These are phyloP conservation scores for Cucumis sativus DNA, from an alignment of 306 rosid species.

Conservation along the genomic window DNA sequence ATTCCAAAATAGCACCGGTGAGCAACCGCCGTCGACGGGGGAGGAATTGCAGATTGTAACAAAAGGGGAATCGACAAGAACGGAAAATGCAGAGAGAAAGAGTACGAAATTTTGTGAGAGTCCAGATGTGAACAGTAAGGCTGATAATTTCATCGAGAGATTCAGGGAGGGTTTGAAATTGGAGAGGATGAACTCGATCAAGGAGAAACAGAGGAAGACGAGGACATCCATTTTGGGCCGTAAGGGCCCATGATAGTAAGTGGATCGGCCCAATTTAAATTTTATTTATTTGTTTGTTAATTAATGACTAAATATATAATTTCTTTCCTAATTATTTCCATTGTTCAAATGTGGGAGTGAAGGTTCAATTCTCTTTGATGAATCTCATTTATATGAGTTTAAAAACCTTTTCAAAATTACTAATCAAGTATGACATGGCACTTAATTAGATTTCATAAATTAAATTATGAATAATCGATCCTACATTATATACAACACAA, in stretches of 20 bases:
- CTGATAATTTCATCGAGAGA: conserved; percentile 58
- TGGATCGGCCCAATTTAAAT: neutral
- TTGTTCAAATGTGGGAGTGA: neutral
- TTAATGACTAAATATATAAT: neutral
- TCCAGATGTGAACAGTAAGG: conserved; percentile 74
- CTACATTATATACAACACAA: too few species aligned
- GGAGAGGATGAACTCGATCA: conserved; percentile 73
- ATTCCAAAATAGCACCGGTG: conserved; percentile 19
- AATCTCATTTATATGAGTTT: too few species aligned
- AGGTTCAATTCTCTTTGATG: neutral
- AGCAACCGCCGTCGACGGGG: conserved; percentile 43
- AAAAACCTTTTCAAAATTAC: too few species aligned
- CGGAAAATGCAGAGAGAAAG: conserved; percentile 11
- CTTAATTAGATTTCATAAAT: too few species aligned
- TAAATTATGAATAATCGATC: neutral
- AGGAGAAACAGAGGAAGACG: conserved; percentile 28
- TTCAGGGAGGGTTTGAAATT: conserved; percentile 54
- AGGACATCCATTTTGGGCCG: conserved; percentile 41
- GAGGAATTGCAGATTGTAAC: conserved; percentile 33
- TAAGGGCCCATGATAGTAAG: neutral
- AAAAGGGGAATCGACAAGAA: conserved; percentile 42
- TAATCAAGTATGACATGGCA: too few species aligned
- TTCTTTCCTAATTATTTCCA: neutral
- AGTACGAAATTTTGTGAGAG: conserved; percentile 32
- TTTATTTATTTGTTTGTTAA: neutral